Base-by-base conservation (phyloP, 192 early-diverging fungal genomes). In the Pilaira anomala region DNA sequence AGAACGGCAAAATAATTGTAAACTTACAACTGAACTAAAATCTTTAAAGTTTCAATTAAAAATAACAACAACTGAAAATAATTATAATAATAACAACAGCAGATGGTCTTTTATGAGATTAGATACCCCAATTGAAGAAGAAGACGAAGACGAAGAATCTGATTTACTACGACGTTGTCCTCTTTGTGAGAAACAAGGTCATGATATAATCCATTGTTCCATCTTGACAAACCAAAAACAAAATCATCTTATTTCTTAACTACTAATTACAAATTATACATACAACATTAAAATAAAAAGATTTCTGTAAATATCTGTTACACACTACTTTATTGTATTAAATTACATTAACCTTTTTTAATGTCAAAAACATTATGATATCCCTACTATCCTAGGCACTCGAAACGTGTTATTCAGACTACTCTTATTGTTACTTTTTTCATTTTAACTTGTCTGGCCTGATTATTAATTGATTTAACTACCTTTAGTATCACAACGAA, bases 61-160 rank as follows among this genome's bases (percentile, higher is more conserved):
- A 30, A 18, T 33, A 18, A 9, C 33, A 55, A n/a, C n/a, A n/a
- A n/a, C 24, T 7, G 28, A 26, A 16, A 55, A 18, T 11, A 5
- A 33, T 36, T n/a, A 30, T 18, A 30, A 13, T 29, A 14, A 25
- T 18, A 30, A 9, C n/a, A 29, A 28, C 29, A 54, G 26, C 18
- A 28, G 53, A 4, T 42, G 21, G 33, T 13, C 33, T 24, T 39
- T 21, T 58, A 22, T 19, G 3, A 40, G 40, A 22, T 3, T 58
- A 14, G 56, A 58, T 22, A 58, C 56, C 1, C 56, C 56, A 16
- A 39, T 58, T 12, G 56, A 57, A 22, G 55, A 57, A 4, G 56
- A 58, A 36, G 54, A 56, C 2, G 29, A 42, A 53, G 48, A 54
- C 7, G 33, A 36, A 36, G 33, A 36, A 36, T 36, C 33, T 36